Evolutionary conservation across 257 asterid genomes (phyloP), one percentile per base, ranked within the genome.

Genomic region (Primulina huaijiensis): DNA sequence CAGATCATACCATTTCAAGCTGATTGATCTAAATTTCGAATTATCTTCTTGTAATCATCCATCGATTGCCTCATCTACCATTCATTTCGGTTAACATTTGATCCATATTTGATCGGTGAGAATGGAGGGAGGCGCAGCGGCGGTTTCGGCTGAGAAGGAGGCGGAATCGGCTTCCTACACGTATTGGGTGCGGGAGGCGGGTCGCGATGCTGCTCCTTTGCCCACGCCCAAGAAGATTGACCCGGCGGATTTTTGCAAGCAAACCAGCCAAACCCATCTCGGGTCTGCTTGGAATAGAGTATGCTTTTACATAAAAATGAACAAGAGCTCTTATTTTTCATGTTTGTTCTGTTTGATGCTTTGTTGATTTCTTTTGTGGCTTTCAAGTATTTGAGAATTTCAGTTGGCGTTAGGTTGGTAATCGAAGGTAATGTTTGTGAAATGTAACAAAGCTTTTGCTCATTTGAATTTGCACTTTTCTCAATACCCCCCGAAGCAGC

Each of bases 271-370:
- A 70, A 80, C 84, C 33, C 87, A 86, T 58, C 89, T 86, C 0
- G 92, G 92, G 61, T 86, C 92, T 30, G 87, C 88, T 10, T 86
- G 89, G 92, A 86, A 86, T 73, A 73, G 84, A 83, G 92, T 86
- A 82, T 71, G 74, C 53, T 56, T 33, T 70, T 58, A 3, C 30
- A 6, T 66, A 19, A 55, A 7, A 9, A 67, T 5, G 3, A 65
- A 11, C 9, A 11, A 0, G 8, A 19, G 11, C n/a, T 19, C 37
- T n/a, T n/a, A 3, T 25, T 35, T 19, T 25, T 27, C 27, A 20
- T 38, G 30, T 33, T 74, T 4, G 17, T 16, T 29, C 46, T n/a
- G 66, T 46, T 2, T 46, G 56, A 14, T 46, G 2, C 2, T 7
- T 46, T 46, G 19, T 37, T 37, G 38, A 6, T 37, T 37, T 37